Evolutionary conservation across 768 basidiomycete genomes (phyloP).

Genomic region (Pisolithus tinctorius): DNA sequence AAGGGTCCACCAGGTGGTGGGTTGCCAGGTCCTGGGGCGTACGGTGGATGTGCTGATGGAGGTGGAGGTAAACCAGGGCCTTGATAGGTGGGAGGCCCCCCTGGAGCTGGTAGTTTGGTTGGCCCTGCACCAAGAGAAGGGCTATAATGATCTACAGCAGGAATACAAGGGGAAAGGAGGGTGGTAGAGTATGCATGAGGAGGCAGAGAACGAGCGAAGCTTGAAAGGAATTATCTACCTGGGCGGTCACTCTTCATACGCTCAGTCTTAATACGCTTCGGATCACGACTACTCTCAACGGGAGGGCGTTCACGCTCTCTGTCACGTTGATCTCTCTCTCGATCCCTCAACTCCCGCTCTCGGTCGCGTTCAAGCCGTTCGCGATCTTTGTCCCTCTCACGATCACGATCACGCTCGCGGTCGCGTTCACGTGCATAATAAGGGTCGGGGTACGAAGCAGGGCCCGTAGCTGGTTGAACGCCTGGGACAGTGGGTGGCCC

Average conservation of each 20-base stretch:
- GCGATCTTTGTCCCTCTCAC: conserved; percentile 31
- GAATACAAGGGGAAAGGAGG: conserved; percentile 19
- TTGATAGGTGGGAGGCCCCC: conserved; percentile 26
- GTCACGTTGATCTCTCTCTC: conserved; percentile 21
- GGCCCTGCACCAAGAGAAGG: conserved; percentile 32
- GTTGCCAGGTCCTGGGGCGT: conserved; percentile 27
- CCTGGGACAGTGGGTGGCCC: conserved; percentile 26
- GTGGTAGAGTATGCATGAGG: conserved; percentile 26
- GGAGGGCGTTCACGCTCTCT: conserved; percentile 37
- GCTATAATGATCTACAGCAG: conserved; percentile 28
- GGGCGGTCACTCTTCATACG: conserved; percentile 39
- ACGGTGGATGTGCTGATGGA: conserved; percentile 25
- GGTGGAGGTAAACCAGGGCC: conserved; percentile 32
- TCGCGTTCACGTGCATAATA: conserved; percentile 35
- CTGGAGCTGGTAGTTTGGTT: conserved; percentile 29
- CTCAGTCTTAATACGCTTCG: conserved; percentile 56
- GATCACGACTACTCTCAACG: conserved; percentile 42
- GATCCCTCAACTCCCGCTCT: conserved; percentile 32
- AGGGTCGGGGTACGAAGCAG: conserved; percentile 28
- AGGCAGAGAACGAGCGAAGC: conserved; percentile 22
- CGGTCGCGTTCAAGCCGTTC: conserved; percentile 33
- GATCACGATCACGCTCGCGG: conserved; percentile 34
- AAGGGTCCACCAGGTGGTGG: conserved; percentile 24
- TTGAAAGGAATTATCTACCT: conserved; percentile 29
- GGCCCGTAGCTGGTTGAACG: conserved; percentile 22